These are phyloP conservation scores for Coemansia reversa DNA, from an alignment of 192 early-diverging fungal genomes.

Conservation along the genomic window DNA sequence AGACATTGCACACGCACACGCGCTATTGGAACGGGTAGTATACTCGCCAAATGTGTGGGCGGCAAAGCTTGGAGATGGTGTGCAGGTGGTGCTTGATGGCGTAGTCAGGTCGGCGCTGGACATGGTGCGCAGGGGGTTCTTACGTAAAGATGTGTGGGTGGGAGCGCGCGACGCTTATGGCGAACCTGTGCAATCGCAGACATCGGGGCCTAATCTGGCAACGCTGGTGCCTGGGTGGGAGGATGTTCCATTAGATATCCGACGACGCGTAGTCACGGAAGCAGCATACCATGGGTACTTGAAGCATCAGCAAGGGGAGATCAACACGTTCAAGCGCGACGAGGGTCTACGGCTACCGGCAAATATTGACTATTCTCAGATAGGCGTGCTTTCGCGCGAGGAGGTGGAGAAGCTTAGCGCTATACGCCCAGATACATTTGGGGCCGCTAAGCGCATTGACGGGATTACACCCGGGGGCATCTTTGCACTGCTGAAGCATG, in stretches of 20 bases:
- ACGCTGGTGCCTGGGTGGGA: slow-evolving; percentile 60
- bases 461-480: slow-evolving; percentile 79
- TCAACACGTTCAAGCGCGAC: slow-evolving; percentile 63
- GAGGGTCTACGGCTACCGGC: slow-evolving; percentile 62
- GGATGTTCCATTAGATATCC: slow-evolving; percentile 54
- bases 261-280: slow-evolving; percentile 61
- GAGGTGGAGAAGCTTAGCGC: slow-evolving; percentile 45
- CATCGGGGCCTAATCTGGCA: slow-evolving; percentile 10
- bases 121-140: slow-evolving; percentile 53
- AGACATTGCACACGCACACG: slow-evolving; percentile 54
- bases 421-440: slow-evolving; percentile 45
- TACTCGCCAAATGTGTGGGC: slow-evolving; percentile 60
- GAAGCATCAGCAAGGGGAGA: slow-evolving; percentile 63
- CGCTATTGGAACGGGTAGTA: slow-evolving; percentile 52
- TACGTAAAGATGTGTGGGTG: slow-evolving; percentile 44
- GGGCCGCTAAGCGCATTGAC: slow-evolving; percentile 76
- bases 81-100: slow-evolving; percentile 42
- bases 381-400: slow-evolving; percentile 48
- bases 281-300: slow-evolving; percentile 69
- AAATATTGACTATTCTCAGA: slow-evolving; percentile 63
- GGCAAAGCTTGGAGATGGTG: slow-evolving; percentile 29
- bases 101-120: slow-evolving; percentile 45
- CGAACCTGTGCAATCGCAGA: neutral
- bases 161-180: slow-evolving; percentile 32
- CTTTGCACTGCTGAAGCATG: slow-evolving; percentile 65